These are phyloP conservation scores for Apiospora malaysiana DNA, from an alignment of 2,329 filamentous ascomycete species.

Conservation along the genomic window DNA sequence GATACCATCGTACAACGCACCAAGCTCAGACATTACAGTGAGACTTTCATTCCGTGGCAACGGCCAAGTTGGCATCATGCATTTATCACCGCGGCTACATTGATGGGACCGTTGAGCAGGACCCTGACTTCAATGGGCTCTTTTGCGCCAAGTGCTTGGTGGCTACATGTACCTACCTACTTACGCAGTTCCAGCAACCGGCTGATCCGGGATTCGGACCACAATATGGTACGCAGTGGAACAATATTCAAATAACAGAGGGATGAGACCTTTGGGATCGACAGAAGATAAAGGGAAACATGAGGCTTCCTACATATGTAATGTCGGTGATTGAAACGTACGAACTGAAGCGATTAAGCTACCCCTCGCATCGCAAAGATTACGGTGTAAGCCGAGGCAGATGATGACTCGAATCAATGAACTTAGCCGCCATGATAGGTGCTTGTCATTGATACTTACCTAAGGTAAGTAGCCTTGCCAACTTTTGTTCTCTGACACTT, in stretches of 20 bases:
- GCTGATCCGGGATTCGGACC: background rate
- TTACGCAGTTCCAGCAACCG: conserved; percentile 6
- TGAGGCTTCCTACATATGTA: background rate
- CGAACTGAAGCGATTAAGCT: background rate
- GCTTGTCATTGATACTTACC: too few relatives aligned
- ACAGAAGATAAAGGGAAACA: background rate
- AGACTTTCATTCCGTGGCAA: background rate
- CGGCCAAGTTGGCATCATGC: background rate
- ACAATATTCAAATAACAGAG: background rate
- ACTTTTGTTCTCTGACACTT: conserved; percentile 7
- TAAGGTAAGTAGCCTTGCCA: too few relatives aligned
- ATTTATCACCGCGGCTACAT: background rate
- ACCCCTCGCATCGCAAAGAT: background rate
- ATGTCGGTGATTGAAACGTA: background rate
- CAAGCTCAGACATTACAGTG: background rate
- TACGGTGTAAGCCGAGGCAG: conserved; percentile 12
- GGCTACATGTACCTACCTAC: too few relatives aligned
- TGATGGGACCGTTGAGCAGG: background rate
- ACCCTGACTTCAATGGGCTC: background rate
- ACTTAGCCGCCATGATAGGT: conserved; percentile 4
- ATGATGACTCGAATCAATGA: conserved; percentile 19
- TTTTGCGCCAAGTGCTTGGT: background rate
- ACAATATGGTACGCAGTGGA: background rate
- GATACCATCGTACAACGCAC: background rate
- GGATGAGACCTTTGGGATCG: background rate